phyloP scores from a whole-genome alignment of 352 stramenopile genomes.

The Phytophthora crassamura region DNA sequence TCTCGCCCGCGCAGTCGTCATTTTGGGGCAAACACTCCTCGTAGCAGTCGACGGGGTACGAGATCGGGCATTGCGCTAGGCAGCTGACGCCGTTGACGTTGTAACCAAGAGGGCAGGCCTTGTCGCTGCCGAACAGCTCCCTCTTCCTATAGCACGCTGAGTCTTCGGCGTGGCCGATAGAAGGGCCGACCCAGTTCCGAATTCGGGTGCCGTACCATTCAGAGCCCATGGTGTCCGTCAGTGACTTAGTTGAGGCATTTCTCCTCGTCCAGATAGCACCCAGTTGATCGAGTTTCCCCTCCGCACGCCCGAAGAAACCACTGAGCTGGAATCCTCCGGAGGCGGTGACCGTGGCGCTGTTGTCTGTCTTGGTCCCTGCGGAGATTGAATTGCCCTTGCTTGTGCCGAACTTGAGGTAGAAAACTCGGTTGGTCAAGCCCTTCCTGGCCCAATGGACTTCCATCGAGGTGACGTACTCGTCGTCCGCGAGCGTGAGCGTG shows the following conservation, averaged over 20 bases:
- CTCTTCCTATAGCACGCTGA: conserved; percentile 41
- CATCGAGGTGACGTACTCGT: conserved; percentile 38
- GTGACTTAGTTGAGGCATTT: conserved; percentile 17
- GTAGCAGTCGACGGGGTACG: conserved; percentile 66
- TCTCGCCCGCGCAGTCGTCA: conserved; percentile 33
- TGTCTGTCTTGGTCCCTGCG: conserved; percentile 24
- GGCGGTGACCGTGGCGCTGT: conserved; percentile 21
- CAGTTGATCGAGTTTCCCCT: conserved; percentile 31
- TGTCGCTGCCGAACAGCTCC: conserved; percentile 15
- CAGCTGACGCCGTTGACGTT: conserved; percentile 26
- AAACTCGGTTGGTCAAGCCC: conserved; percentile 9
- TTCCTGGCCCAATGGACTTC: conserved; percentile 37
- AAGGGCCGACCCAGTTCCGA: conserved; percentile 42
- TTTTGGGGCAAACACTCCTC: conserved; percentile 71
- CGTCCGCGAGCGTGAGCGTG: conserved; percentile 23
- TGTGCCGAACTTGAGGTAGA: conserved; percentile 36
- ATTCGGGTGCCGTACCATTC: conserved; percentile 36
- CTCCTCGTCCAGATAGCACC: conserved; percentile 38
- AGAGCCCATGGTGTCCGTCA: conserved; percentile 34
- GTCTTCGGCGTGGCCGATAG: conserved; percentile 29
- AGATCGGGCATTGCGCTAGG: conserved; percentile 53
- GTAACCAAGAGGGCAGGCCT: conserved; percentile 36
- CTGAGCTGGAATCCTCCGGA: conserved; percentile 38
- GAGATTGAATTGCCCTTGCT: conserved; percentile 22
- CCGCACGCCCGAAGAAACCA: conserved; percentile 36